Percentiles rank a stretch among this genome's conserved stretches.
phyloP scores from a whole-genome alignment of 2,329 filamentous ascomycete genomes.

The Cytospora schulzeri region DNA sequence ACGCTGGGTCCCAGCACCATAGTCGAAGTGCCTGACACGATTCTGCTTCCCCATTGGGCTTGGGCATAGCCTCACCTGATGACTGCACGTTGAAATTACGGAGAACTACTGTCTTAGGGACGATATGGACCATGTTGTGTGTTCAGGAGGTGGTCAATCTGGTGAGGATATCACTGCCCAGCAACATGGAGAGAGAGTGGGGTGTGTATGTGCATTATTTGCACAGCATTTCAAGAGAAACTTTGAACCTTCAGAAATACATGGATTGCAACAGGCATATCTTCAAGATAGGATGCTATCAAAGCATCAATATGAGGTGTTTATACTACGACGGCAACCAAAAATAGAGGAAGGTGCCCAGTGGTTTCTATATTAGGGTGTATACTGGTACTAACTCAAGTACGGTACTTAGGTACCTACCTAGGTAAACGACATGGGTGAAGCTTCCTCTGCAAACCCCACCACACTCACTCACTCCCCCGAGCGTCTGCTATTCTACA shows the following conservation, averaged over 20 bases:
- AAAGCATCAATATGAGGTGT: no score
- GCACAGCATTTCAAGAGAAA: no score
- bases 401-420: neutral
- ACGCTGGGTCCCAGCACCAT: neutral
- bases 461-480: neutral
- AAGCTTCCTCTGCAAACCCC: constrained; percentile 16
- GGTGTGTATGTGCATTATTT: no score
- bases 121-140: neutral
- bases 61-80: neutral
- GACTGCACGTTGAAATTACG: neutral
- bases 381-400: no score
- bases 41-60: neutral
- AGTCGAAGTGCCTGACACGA: neutral
- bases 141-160: neutral
- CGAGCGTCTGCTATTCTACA: neutral
- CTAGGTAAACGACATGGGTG: neutral
- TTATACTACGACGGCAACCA: no score
- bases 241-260: no score
- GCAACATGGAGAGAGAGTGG: no score
- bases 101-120: neutral
- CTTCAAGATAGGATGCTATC: no score
- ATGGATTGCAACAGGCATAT: no score
- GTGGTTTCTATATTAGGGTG: no score
- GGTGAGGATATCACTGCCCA: neutral
- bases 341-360: neutral